Base-by-base conservation (phyloP, 169 alveolate genomes). In the Cryptosporidium ubiquitum region DNA sequence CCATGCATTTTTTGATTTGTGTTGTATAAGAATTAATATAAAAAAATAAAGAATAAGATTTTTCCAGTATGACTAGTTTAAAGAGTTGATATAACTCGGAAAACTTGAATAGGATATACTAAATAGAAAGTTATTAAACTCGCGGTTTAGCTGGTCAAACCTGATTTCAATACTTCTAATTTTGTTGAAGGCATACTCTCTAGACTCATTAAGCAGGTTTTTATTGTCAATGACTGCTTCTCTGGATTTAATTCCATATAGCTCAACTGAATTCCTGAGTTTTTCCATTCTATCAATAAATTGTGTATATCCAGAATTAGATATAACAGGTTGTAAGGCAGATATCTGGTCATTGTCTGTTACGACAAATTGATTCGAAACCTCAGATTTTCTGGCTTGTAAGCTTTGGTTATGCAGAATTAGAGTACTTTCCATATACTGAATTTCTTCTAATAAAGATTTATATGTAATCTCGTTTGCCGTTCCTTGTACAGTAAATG, bases 401-500 rank as follows among this genome's bases (percentile, higher is more conserved):
- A 73, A 37, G 29, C 39, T 37, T 79, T 79, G 79, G 14, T 42
- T 79, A 42, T 79, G 42, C 16, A 58, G 33, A 4, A 52, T 20
- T 26, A 79, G 26, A 20, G 44, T 42, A 14, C 69, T 79, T 26
- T 79, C 89, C 64, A 79, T 60, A 10, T 79, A 37, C 58, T 79
- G 89, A 29, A 79, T 79, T 16, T 79, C 89, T n/a, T 61, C 75
- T 29, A 79, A 31, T 26, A 79, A 23, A 18, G 68, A 60, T 23
- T 58, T 79, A 58, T 79, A 79, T 39, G 75, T 79, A 20, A 61
- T 64, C 33, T 79, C 79, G 58, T 79, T 64, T 60, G 60, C 89
- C 1, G 89, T 61, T 16, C 89, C 89, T 20, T 79, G 89, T 10
- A 79, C 31, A 2, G 89, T 79, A 66, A 79, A 79, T 20, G 89